Base-by-base conservation (phyloP, 495 filamentous ascomycete species). In the Platismatia glauca region DNA sequence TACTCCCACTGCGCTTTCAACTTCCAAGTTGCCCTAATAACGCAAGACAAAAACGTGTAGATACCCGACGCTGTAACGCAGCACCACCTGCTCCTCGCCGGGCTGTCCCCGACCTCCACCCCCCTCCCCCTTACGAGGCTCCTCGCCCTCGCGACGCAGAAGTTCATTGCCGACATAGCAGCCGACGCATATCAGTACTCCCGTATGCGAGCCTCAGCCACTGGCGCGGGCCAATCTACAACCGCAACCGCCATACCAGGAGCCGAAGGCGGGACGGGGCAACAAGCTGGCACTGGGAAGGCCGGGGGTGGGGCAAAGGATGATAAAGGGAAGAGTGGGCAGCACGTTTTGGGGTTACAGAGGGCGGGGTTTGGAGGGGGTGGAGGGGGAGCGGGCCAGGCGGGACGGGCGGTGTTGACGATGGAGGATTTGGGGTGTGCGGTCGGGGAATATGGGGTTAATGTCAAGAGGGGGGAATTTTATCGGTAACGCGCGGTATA, bases 381-480 rank as follows among this genome's bases (percentile, higher is more conserved):
- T 0, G 88, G 87, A 48, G 78, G 77, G 9, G 89, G 94, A 16
- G 61, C 16, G 12, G 62, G 39, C 48, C 55, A 58, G 34, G 57
- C 43, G 75, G 94, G 93, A 46, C 82, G 93, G 58, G 97, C 94
- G 41, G 94, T 98, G 66, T 76, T 98, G 62, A 97, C 95, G 8
- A 97, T 98, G 94, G 94, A 98, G 77, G 94, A 98, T 80, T 72
- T 98, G 69, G 94, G 94, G 4, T 96, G 95, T 88, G 94, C 94
- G 8, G 94, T 97, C 24, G 87, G 89, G 0, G 94, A 97, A 77
- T 97, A 96, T 76, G 94, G 95, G 0, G 91, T 97, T 57, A 97
- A 95, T 74, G 88, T 97, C 16, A 95, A 92, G 84, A 79, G 94
- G 62, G 93, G 92, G 64, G 94, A 99, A 76, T 99, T 97, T 71